A percentile compares a stretch with the other conserved stretches of the same genome.
Evolutionary conservation across 768 basidiomycete species (phyloP).

Genomic region (Mycena indigotica): DNA sequence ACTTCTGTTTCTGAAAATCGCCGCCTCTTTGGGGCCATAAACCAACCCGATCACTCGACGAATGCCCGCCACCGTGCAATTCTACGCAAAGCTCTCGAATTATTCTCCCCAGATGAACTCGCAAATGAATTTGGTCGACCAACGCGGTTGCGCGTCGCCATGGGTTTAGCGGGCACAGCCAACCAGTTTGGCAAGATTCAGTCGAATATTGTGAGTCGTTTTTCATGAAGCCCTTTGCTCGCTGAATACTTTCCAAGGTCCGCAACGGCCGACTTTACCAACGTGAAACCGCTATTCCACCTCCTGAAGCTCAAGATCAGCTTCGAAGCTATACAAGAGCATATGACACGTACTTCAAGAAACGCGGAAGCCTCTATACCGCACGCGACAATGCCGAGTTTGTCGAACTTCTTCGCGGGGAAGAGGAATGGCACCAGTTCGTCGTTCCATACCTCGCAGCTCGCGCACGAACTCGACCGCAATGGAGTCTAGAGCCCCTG

Average conservation of each 20-base stretch:
- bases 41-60: neutral
- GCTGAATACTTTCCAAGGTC: no score
- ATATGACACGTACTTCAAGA: neutral
- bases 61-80: constrained; percentile 5
- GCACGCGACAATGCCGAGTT: neutral
- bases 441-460: neutral
- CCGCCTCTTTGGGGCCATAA: neutral
- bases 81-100: constrained; percentile 8
- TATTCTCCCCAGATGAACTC: neutral
- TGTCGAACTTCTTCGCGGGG: neutral
- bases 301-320: no score
- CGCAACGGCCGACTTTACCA: no score
- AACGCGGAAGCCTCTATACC: neutral
- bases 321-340: no score
- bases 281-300: no score
- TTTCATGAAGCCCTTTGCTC: no score
- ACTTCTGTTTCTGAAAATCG: neutral
- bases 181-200: no score
- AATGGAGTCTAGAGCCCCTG: constrained; percentile 10
- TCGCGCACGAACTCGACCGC: neutral
- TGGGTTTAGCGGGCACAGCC: no score
- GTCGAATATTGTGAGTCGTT: no score
- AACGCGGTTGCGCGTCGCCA: no score
- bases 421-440: constrained; percentile 6
- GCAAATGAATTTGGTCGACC: no score